Evolutionary conservation across 2,329 filamentous ascomycete species (phyloP).

Genomic region (Aspergillus caelatus): DNA sequence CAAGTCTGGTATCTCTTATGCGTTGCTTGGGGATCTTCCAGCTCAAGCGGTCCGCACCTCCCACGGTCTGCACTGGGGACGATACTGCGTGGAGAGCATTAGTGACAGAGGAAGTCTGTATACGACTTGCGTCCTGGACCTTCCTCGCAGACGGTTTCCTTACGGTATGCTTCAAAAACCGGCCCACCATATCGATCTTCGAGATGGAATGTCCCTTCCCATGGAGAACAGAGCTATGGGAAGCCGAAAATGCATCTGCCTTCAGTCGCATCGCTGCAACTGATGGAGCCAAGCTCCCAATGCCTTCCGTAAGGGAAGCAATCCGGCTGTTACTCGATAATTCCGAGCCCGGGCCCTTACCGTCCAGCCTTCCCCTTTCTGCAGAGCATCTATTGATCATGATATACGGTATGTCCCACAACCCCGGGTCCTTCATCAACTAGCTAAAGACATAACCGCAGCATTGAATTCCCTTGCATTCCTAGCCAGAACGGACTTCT

Average conservation of each 20-base stretch:
- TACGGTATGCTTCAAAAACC: constrained; percentile 37
- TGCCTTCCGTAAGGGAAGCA: constrained; percentile 29
- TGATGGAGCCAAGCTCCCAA: constrained; percentile 13
- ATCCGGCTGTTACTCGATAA: constrained; percentile 28
- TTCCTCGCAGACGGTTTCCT: constrained; percentile 38
- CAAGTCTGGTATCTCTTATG: constrained; percentile 33
- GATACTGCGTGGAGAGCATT: constrained; percentile 26
- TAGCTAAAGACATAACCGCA: too few species aligned
- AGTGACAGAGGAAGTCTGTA: constrained; percentile 31
- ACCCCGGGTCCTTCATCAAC: too few species aligned
- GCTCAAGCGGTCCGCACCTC: constrained; percentile 22
- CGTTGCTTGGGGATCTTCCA: constrained; percentile 32
- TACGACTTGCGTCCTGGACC: constrained; percentile 35
- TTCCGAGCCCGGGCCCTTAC: constrained; percentile 15
- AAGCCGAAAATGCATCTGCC: constrained; percentile 29
- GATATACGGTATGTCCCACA: constrained; percentile 35
- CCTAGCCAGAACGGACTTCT: constrained; percentile 28
- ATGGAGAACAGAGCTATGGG: constrained; percentile 33
- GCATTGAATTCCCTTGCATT: constrained; percentile 36
- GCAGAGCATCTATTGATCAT: constrained; percentile 33
- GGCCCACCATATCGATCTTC: constrained; percentile 32
- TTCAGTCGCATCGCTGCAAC: constrained; percentile 25
- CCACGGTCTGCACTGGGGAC: constrained; percentile 14
- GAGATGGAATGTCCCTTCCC: constrained; percentile 36
- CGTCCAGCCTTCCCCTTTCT: constrained; percentile 30